Evolutionary conservation across 2,329 filamentous ascomycete species (phyloP), one percentile per base, ranked within the genome.

Genomic region (Curvularia spicifera): DNA sequence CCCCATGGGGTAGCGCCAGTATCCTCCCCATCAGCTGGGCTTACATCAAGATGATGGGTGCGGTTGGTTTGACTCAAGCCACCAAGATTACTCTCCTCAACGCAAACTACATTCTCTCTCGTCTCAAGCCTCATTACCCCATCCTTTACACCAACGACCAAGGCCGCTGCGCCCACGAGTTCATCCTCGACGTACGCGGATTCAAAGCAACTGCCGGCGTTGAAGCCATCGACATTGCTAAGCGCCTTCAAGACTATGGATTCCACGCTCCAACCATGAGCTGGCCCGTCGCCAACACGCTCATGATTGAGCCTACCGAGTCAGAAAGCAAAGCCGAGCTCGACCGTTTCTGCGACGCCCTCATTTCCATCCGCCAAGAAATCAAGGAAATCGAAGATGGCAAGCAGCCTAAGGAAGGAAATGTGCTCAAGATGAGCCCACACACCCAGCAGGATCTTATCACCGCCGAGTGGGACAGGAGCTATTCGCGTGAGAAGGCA

Each of bases 241-340:
- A 98, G 84, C 91, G 94, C 63, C 87, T 98, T 20, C 93, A 97
- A 79, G 94, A 98, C 76, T 98, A 96, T 75, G 94, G 94, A 42
- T 98, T 98, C 86, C 94, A 98, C 78, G 91, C 93, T 1, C 94
- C 94, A 0, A 98, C 94, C 52, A 97, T 98, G 94, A 93, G 89
- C 75, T 97, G 91, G 91, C 94, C 94, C 1, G 93, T 98, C 2
- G 86, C 91, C 51, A 96, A 96, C 79, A 97, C 94, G 0, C 86
- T 98, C 44, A 98, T 98, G 94, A 96, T 98, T 66, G 94, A 98
- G 81, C 94, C 94, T 2, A 98, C 94, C 0, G 94, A 97, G 80
- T 93, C 89, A 13, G 94, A 98, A 82, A 91, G 87, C 78, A 93
- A 95, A 77, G 89, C 89, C 62, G 94, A 98, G 82, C 86, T 98